Evolutionary conservation across 2,329 filamentous ascomycete species (phyloP).

Genomic region (Trichoderma sp.): DNA sequence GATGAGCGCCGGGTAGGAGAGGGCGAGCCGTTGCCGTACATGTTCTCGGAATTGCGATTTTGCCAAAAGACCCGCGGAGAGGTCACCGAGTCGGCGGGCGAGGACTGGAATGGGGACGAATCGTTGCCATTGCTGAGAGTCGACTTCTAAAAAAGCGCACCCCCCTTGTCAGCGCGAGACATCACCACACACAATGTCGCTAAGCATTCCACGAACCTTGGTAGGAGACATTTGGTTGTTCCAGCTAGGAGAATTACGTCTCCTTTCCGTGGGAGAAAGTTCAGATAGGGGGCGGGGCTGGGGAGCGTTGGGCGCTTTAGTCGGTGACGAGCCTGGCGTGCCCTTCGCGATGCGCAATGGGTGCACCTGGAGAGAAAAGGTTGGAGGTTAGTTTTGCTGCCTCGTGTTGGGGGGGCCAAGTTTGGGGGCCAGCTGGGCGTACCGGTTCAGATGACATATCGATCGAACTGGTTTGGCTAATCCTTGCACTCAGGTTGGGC

Average conservation of each 20-base stretch:
- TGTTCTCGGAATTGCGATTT: constrained; percentile 74
- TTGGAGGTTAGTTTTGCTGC: background rate
- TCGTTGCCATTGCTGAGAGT: constrained; percentile 66
- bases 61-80: constrained; percentile 94
- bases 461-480: constrained; percentile 24
- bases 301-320: constrained; percentile 59
- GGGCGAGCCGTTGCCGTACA: constrained; percentile 61
- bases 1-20: constrained; percentile 80
- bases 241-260: constrained; percentile 91
- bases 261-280: constrained; percentile 78
- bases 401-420: background rate
- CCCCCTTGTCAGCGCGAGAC: constrained; percentile 19
- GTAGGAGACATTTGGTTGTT: constrained; percentile 61
- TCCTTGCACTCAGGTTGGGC: constrained; percentile 21
- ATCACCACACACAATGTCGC: background rate
- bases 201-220: constrained; percentile 33
- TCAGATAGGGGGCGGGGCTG: constrained; percentile 78
- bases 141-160: constrained; percentile 54
- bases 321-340: constrained; percentile 56
- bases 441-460: constrained; percentile 40
- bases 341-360: constrained; percentile 77
- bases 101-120: constrained; percentile 81
- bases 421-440: constrained; percentile 26
- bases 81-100: constrained; percentile 63
- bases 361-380: constrained; percentile 54